Conservation (phyloP, 176 grass and related monocot species). For the Lolium rigidum region DNA sequence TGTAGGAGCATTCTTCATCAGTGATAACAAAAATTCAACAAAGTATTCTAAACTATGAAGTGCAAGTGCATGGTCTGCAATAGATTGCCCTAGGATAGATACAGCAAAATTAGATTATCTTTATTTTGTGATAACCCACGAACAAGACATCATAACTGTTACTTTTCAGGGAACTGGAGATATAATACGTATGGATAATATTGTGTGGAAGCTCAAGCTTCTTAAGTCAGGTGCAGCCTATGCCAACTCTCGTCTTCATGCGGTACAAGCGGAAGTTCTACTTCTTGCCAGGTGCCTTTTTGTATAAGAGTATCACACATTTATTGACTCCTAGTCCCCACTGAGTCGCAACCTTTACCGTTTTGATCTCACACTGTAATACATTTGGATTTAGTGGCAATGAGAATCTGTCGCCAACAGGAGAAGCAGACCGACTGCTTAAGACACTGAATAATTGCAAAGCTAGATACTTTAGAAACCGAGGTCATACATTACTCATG, state of each 20-base stretch:
- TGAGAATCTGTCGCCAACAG: conserved; percentile 74
- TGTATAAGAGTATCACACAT: background rate
- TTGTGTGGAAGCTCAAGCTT: conserved; percentile 88
- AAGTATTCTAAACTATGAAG: background rate
- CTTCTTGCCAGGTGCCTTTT: conserved; percentile 71
- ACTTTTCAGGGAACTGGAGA: conserved; percentile 62
- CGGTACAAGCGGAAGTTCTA: conserved; percentile 78
- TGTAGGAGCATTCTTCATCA: background rate
- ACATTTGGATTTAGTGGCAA: conserved; percentile 58
- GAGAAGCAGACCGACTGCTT: conserved; percentile 70
- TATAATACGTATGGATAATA: conserved; percentile 73
- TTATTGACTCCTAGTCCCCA: background rate
- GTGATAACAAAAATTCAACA: background rate
- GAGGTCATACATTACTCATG: conserved; percentile 77
- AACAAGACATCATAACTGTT: background rate
- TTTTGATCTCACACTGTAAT: conserved; percentile 12
- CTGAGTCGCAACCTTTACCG: background rate
- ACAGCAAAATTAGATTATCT: background rate
- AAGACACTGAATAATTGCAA: conserved; percentile 69
- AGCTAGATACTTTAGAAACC: conserved; percentile 85
- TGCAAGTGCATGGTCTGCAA: background rate
- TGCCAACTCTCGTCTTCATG: conserved; percentile 83
- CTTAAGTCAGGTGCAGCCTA: conserved; percentile 82
- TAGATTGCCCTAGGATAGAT: no score
- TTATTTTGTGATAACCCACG: background rate